phyloP scores from a whole-genome alignment of 768 basidiomycete genomes.

The Leccinum incarnatum region DNA sequence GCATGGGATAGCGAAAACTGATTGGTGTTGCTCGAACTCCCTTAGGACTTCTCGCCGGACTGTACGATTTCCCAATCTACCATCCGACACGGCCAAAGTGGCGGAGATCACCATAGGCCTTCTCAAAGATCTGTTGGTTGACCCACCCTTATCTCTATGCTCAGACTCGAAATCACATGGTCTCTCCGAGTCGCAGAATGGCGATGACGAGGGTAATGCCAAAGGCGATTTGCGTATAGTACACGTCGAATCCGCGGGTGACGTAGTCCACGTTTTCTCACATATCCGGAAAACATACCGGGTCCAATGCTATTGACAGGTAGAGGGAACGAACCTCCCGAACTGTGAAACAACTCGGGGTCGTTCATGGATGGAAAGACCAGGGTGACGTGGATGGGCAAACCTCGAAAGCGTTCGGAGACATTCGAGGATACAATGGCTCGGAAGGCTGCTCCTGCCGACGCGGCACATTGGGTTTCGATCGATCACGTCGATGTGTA shows the following conservation, averaged over 20 bases:
- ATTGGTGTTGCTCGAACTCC: background rate
- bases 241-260: conserved; percentile 51
- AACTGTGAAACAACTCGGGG: conserved; percentile 5
- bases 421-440: conserved; percentile 12
- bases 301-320: conserved; percentile 61
- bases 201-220: background rate
- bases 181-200: background rate
- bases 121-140: conserved; percentile 39
- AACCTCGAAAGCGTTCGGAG: conserved; percentile 11
- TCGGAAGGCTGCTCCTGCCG: conserved; percentile 6
- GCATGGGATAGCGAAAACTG: conserved; percentile 1
- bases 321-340: conserved; percentile 46
- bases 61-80: conserved; percentile 79
- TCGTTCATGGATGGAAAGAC: conserved; percentile 8
- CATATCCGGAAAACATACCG: conserved; percentile 88
- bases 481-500: conserved; percentile 56
- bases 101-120: conserved; percentile 35
- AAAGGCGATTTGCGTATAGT: conserved; percentile 33
- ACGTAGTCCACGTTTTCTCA: conserved; percentile 82
- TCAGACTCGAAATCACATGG: conserved; percentile 4
- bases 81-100: conserved; percentile 37
- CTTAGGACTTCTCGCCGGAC: conserved; percentile 83
- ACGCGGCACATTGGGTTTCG: conserved; percentile 48
- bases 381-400: conserved; percentile 10
- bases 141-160: conserved; percentile 22